Conservation (phyloP, 1,284 basidiomycete species). For the Cutaneotrichosporon sp. region DNA sequence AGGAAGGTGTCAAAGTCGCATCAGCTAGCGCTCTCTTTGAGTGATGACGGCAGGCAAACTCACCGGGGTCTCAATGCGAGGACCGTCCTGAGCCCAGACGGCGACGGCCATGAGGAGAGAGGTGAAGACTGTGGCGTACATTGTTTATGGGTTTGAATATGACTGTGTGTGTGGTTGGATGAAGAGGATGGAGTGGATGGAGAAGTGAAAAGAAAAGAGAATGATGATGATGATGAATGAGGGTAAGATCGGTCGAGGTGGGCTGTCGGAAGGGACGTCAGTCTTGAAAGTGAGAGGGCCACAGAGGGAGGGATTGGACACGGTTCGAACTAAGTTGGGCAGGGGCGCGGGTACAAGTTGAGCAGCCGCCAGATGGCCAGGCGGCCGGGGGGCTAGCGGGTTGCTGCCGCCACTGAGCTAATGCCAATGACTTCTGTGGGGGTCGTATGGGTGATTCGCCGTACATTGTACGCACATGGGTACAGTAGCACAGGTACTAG, state of each 20-base stretch:
- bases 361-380: too few relatives aligned
- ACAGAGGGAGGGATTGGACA: too few relatives aligned
- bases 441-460: too few relatives aligned
- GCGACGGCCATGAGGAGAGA: slow-evolving; percentile 21
- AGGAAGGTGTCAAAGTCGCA: not conserved
- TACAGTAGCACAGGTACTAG: too few relatives aligned
- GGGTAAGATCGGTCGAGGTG: not conserved
- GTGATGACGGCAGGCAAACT: not conserved
- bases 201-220: slow-evolving; percentile 4
- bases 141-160: slow-evolving; percentile 7
- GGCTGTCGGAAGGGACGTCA: too few relatives aligned
- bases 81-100: slow-evolving; percentile 24
- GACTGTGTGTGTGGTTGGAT: not conserved
- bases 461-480: too few relatives aligned
- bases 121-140: slow-evolving; percentile 13
- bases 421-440: too few relatives aligned
- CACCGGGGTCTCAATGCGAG: slow-evolving; percentile 21
- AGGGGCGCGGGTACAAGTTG: too few relatives aligned
- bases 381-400: too few relatives aligned
- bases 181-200: not conserved
- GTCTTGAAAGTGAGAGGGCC: not conserved
- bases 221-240: slow-evolving; percentile 9
- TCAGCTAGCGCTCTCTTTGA: not conserved
- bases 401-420: too few relatives aligned
- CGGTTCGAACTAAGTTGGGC: too few relatives aligned